Evolutionary conservation across 352 stramenopile genomes (phyloP), one percentile per base, ranked within the genome.

Genomic region (Nothophytophthora sp.): DNA sequence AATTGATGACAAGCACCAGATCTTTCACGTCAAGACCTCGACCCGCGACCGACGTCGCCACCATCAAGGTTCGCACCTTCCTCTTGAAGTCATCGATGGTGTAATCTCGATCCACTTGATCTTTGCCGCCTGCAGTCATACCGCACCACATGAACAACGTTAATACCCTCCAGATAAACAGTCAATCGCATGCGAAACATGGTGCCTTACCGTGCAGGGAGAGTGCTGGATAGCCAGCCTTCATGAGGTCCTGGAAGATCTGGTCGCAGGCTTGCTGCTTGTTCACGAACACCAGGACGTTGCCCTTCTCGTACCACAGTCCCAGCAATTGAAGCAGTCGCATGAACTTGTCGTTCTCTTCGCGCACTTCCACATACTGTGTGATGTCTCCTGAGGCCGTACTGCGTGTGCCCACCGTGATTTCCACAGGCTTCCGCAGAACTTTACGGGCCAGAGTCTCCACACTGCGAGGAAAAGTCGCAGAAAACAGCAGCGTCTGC

Each of bases 31-130:
- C 98, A 33, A 99, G 82, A 50, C 98, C 98, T 43, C 98, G 86
- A 38, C 93, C 96, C 51, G 97, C 97, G 33, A 99, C 97, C 29
- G 82, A 96, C 9, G 97, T 99, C 23, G 97, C 88, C 13, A 98
- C 86, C 88, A 98, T 96, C 16, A 98, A 59, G 23, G 90, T 97
- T 23, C 88, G 75, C 36, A 95, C 79, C 70, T 96, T 96, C 12
- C 92, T 78, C 82, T 99, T 99, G 68, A 99, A 99, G 60, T 99
- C 98, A 40, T 96, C 89, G 57, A 99, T 98, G 0, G 97, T 99
- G 49, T 96, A 98, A 63, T 99, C 97, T 12, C 98, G 89, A 76
- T 99, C 98, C 25, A 98, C 92, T 77, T 99, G 98, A 47, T 99
- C 97, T 76, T 99, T 99, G 18, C 96, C 98, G 37, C 97, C 82